These are phyloP conservation scores for Fusarium camptoceras DNA, from an alignment of 2,329 filamentous ascomycete genomes.

Conservation along the genomic window DNA sequence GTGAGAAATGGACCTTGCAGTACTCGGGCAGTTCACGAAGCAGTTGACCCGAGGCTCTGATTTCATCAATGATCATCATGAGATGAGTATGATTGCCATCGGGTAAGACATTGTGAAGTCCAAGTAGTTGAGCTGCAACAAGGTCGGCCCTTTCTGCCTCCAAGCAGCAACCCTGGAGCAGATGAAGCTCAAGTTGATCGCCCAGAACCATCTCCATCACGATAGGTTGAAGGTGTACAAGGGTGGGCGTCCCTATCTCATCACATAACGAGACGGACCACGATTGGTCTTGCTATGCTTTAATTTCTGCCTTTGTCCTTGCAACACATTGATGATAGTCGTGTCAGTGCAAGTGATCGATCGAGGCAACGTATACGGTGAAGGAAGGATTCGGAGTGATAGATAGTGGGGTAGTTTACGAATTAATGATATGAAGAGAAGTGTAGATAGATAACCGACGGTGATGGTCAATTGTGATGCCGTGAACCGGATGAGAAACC, in stretches of 20 bases:
- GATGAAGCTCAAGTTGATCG: slow-evolving; percentile 49
- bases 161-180: slow-evolving; percentile 65
- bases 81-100: slow-evolving; percentile 61
- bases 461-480: slow-evolving; percentile 15
- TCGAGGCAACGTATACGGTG: slow-evolving; percentile 38
- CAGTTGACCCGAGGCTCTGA: slow-evolving; percentile 57
- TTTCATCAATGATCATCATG: slow-evolving; percentile 60
- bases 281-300: slow-evolving; percentile 10
- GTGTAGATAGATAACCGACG: slow-evolving; percentile 19
- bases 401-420: slow-evolving; percentile 19
- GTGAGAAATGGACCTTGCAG: slow-evolving; percentile 62
- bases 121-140: slow-evolving; percentile 61
- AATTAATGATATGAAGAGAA: slow-evolving; percentile 14
- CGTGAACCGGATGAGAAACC: slow-evolving; percentile 18
- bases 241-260: slow-evolving; percentile 30
- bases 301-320: background rate
- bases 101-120: slow-evolving; percentile 59
- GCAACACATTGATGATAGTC: slow-evolving; percentile 2
- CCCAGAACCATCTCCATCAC: slow-evolving; percentile 49
- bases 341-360: slow-evolving; percentile 17
- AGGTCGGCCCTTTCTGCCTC: slow-evolving; percentile 66
- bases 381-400: slow-evolving; percentile 23
- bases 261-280: slow-evolving; percentile 32
- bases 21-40: slow-evolving; percentile 67
- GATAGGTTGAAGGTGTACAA: slow-evolving; percentile 27